Base-by-base conservation (phyloP, 441 rosid species). In the Populus hybrid region DNA sequence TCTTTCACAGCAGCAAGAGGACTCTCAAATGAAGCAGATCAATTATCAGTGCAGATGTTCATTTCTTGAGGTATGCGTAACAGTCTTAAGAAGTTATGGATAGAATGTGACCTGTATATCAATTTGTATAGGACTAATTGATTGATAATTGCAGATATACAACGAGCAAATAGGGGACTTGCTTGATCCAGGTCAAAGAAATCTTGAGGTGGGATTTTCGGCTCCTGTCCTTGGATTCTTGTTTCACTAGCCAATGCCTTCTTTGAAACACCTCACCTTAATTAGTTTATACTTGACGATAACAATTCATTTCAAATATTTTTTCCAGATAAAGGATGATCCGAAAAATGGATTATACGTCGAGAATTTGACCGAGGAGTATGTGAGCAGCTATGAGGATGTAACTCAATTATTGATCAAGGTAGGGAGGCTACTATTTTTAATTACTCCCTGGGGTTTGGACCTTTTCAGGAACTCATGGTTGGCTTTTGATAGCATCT, bases 11-110 rank as follows among this genome's bases (percentile, higher is more conserved):
- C 92, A 92, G 82, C 91, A 86, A 83, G 90, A 88, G 71, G 89
- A 84, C 80, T 86, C 88, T 0, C 90, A 86, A 74, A 90, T 90
- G 69, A 93, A 91, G 81, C 91, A 88, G 77, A 85, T 87, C 10
- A 93, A 93, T 82, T 92, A 86, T 78, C 99, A 95, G 86, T 95
- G 97, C 68, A 94, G 98, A 79, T 95, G 99, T 79, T 95, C 99
- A 69, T 95, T 95, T 82, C 93, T 95, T 23, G 99, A 95, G 98
- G 99, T 95, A 78, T 78, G 68, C 21, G n/a, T 81, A 14, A 3
- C 56, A 3, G 18, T 79, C 65, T 21, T 64, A 40, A 75, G 67
- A 68, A 56, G 14, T 64, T 42, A 12, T 42, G 72, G 80, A 53
- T 45, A 29, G 10, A 6, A 72, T 79, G 40, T 20, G 24, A 3